Percentiles rank a stretch among this genome's conserved stretches.
Conservation (phyloP, 371 early-diverging fungal genomes). For the Nematocida ausubeli region DNA sequence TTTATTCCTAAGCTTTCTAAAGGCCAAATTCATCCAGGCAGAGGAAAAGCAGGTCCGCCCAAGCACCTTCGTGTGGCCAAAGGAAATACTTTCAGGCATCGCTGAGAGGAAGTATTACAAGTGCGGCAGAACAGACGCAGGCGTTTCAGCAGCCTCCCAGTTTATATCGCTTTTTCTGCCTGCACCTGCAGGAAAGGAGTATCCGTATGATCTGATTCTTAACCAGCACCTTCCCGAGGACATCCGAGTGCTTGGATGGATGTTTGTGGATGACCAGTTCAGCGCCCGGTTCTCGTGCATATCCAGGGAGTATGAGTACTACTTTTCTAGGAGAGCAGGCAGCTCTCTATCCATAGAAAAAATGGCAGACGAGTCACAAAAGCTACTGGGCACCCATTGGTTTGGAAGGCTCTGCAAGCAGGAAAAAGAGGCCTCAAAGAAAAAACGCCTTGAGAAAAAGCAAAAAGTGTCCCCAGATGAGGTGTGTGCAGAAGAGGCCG, state of each 20-base stretch:
- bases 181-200: slow-evolving; percentile 68
- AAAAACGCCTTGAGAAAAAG: slow-evolving; percentile 49
- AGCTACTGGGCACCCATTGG: slow-evolving; percentile 73
- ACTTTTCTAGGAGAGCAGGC: slow-evolving; percentile 69
- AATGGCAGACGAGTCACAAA: slow-evolving; percentile 74
- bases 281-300: slow-evolving; percentile 80
- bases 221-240: slow-evolving; percentile 79
- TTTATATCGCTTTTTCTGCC: slow-evolving; percentile 78
- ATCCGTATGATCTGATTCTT: slow-evolving; percentile 76
- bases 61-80: background rate
- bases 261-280: slow-evolving; percentile 74
- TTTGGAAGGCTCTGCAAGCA: slow-evolving; percentile 86
- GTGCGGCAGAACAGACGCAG: slow-evolving; percentile 82
- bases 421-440: slow-evolving; percentile 69
- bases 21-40: slow-evolving; percentile 6
- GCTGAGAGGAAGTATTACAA: slow-evolving; percentile 27
- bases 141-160: slow-evolving; percentile 77
- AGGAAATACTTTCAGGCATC: background rate
- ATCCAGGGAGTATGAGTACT: slow-evolving; percentile 82
- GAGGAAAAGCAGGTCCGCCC: background rate
- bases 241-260: slow-evolving; percentile 83
- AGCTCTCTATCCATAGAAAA: slow-evolving; percentile 71
- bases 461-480: slow-evolving; percentile 44
- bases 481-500: slow-evolving; percentile 36
- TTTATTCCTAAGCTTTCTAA: slow-evolving; percentile 6